Evolutionary conservation across 345 rosid genomes (phyloP), one percentile per base, ranked within the genome.

Genomic region (Aquilaria yunnanensis): DNA sequence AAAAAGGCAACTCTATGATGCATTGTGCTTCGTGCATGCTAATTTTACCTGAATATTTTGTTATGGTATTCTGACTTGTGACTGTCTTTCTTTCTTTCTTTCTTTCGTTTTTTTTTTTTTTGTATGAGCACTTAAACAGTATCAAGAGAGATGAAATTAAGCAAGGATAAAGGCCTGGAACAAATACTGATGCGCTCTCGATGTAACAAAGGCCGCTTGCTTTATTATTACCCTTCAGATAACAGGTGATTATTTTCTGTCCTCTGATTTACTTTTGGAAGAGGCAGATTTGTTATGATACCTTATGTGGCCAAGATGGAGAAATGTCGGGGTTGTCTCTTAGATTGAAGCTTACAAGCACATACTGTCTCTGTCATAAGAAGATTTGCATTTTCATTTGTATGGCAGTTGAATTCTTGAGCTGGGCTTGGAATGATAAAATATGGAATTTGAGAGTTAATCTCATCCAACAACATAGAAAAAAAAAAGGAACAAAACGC

Each of bases 201-300:
- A 48, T 92, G 97, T 73, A 92, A 85, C 61, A 93, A 93, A 74
- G 98, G 97, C 53, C 91, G 98, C 31, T 70, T 93, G 68, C 97
- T 92, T 61, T 87, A 89, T 56, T 92, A 89, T 72, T 92, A 87
- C 74, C 96, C 98, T 54, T 71, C 85, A 63, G 75, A 78, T n/a
- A 68, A 67, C 37, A 79, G 88, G 98, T 87, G 66, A 64, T 53
- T 32, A 47, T 57, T 65, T 46, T 46, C 48, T 57, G 48, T 57
- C 12, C 9, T 53, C 32, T 14, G 30, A 16, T 51, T 54, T 12
- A 43, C 33, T 6, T 54, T 47, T 47, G 23, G 1, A 12, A 6
- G 2, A 10, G 14, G 60, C 47, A 32, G 34, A 12, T 9, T 37
- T 37, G 43, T 37, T 37, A 37, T 23, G 23, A 23, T 37, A 37